These are phyloP conservation scores for Sugiyamaella paludigena DNA, from an alignment of 1,139 yeast genomes.

Conservation along the genomic window DNA sequence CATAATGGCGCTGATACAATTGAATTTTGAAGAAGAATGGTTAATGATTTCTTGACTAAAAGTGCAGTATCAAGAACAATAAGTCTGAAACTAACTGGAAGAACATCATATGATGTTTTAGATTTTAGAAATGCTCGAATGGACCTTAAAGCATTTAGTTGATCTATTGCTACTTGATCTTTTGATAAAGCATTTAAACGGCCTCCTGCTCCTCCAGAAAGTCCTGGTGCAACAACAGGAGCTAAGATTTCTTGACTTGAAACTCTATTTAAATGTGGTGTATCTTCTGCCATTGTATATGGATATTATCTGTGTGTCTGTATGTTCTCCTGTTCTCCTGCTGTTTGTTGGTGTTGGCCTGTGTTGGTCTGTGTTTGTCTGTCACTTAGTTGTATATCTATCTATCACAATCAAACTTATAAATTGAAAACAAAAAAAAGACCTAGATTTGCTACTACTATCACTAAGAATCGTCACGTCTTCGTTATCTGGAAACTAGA, in stretches of 20 bases:
- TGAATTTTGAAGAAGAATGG: constrained; percentile 85
- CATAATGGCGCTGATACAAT: constrained; percentile 97
- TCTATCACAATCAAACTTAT: too few species aligned
- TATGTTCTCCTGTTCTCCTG: too few species aligned
- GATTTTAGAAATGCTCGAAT: constrained; percentile 61
- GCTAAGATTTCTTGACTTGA: constrained; percentile 5
- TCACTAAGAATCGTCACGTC: too few species aligned
- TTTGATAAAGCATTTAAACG: background rate
- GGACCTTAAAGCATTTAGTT: constrained; percentile 14
- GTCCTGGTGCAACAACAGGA: constrained; percentile 5
- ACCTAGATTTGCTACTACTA: too few species aligned
- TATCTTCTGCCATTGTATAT: too few species aligned
- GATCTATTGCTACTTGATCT: constrained; percentile 16
- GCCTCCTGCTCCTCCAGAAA: constrained; percentile 1
- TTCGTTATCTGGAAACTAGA: too few species aligned
- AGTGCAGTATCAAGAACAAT: constrained; percentile 92
- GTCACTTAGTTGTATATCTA: too few species aligned
- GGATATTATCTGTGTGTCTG: too few species aligned
- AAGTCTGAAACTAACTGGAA: constrained; percentile 91
- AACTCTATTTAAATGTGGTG: too few species aligned
- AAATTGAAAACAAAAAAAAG: too few species aligned
- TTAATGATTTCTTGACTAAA: constrained; percentile 85
- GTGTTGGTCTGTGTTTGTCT: too few species aligned
- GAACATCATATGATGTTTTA: constrained; percentile 92
- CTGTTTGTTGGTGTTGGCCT: too few species aligned